Conservation (phyloP, 73 alveolate species). For the Paramecium sonneborni region DNA sequence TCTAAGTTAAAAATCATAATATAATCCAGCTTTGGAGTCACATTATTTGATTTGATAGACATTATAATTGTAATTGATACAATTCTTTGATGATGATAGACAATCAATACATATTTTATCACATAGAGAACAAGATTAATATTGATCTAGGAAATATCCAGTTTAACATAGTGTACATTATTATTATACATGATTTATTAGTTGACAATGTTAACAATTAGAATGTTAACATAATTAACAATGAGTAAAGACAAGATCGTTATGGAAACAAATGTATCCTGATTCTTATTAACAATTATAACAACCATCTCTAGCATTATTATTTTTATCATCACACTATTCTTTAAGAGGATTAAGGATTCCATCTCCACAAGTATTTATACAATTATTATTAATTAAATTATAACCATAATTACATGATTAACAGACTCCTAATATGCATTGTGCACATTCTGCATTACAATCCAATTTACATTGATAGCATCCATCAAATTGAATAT, state of each 20-base stretch:
- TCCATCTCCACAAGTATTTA: neutral
- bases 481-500: neutral
- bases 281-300: neutral
- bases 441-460: neutral
- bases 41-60: neutral
- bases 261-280: neutral
- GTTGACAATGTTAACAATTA: neutral
- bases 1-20: too few relatives aligned
- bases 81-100: neutral
- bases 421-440: neutral
- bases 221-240: neutral
- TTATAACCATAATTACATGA: neutral
- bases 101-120: neutral
- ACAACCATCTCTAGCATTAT: conserved; percentile 29
- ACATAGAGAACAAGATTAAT: neutral
- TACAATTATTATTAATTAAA: neutral
- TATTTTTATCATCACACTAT: neutral
- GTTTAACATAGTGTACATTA: neutral
- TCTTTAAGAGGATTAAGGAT: neutral
- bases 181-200: neutral
- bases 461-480: neutral
- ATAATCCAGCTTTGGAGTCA: neutral
- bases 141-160: neutral
- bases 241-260: neutral
- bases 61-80: too few relatives aligned